Evolutionary conservation across 2,329 filamentous ascomycete genomes (phyloP).

Genomic region (Neonectria coccinea): DNA sequence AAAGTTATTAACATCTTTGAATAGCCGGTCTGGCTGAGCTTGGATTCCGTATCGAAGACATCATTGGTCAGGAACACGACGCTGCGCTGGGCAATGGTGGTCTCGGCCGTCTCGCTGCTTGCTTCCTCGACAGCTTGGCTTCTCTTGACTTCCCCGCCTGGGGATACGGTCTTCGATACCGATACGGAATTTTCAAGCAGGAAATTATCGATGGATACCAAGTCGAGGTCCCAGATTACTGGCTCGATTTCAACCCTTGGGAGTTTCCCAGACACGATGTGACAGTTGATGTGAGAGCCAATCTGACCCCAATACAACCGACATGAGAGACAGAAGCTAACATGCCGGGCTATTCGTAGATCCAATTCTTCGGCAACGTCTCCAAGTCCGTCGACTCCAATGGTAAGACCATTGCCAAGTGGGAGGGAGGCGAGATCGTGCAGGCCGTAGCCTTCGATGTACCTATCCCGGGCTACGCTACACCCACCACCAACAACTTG

Average conservation of each 20-base stretch:
- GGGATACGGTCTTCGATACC: slow-evolving; percentile 96
- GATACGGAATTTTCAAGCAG: slow-evolving; percentile 99
- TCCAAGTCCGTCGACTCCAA: slow-evolving; percentile 78
- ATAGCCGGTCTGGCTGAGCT: slow-evolving; percentile 86
- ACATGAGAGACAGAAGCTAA: slow-evolving; percentile 14
- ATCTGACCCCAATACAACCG: neutral
- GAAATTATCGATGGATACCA: slow-evolving; percentile 98
- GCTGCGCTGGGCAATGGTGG: slow-evolving; percentile 96
- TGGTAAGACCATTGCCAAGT: slow-evolving; percentile 79
- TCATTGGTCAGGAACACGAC: slow-evolving; percentile 94
- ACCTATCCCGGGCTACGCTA: slow-evolving; percentile 89
- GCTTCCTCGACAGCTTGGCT: slow-evolving; percentile 95
- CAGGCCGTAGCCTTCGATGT: slow-evolving; percentile 95
- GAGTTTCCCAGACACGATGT: slow-evolving; percentile 97
- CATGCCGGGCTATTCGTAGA: slow-evolving; percentile 53
- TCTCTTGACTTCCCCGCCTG: slow-evolving; percentile 96
- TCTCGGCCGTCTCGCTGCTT: slow-evolving; percentile 92
- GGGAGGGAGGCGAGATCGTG: slow-evolving; percentile 95
- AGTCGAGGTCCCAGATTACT: slow-evolving; percentile 98
- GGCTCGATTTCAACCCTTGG: slow-evolving; percentile 99
- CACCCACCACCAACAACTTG: slow-evolving; percentile 93
- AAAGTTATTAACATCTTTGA: slow-evolving; percentile 30
- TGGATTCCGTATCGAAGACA: slow-evolving; percentile 96
- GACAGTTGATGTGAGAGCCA: slow-evolving; percentile 78
- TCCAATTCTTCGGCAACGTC: slow-evolving; percentile 94